These are phyloP conservation scores for Endocalyx cinctus DNA, from an alignment of 2,329 filamentous ascomycete genomes.

Conservation along the genomic window DNA sequence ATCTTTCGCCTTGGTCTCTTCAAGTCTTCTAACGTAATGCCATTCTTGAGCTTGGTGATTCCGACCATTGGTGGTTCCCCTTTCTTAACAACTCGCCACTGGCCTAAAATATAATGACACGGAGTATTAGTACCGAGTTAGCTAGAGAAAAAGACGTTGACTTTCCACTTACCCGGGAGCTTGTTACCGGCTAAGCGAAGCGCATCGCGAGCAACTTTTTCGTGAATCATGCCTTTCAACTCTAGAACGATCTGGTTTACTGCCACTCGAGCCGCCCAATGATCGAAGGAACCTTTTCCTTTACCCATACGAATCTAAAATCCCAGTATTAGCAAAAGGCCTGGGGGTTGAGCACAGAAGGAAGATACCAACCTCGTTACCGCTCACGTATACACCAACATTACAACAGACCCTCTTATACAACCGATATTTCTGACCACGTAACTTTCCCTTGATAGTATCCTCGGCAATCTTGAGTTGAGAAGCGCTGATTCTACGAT, in stretches of 20 bases:
- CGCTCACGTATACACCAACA: slow-evolving; percentile 90
- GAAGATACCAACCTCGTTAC: slow-evolving; percentile 67
- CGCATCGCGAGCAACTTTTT: slow-evolving; percentile 89
- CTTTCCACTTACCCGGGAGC: slow-evolving; percentile 66
- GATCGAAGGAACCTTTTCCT: slow-evolving; percentile 95
- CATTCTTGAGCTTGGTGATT: slow-evolving; percentile 79
- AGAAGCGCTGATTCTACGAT: slow-evolving; percentile 80
- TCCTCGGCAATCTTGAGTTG: slow-evolving; percentile 90
- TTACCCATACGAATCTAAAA: slow-evolving; percentile 90
- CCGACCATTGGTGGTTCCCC: slow-evolving; percentile 87
- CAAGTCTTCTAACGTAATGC: slow-evolving; percentile 76
- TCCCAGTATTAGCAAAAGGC: slow-evolving; percentile 9
- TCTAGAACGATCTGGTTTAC: slow-evolving; percentile 93
- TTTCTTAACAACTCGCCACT: slow-evolving; percentile 92
- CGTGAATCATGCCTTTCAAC: slow-evolving; percentile 85
- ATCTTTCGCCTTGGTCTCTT: slow-evolving; percentile 72
- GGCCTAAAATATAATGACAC: slow-evolving; percentile 42
- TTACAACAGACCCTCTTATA: slow-evolving; percentile 91
- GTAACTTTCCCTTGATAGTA: slow-evolving; percentile 80
- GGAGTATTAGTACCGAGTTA: slow-evolving; percentile 2
- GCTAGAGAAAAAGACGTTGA: background rate
- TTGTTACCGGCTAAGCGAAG: slow-evolving; percentile 94
- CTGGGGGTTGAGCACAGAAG: background rate
- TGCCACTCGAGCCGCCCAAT: slow-evolving; percentile 86
- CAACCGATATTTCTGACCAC: slow-evolving; percentile 86